Evolutionary conservation across 192 early-diverging fungal genomes (phyloP), one percentile per base, ranked within the genome.

Genomic region (Coemansia sp.): DNA sequence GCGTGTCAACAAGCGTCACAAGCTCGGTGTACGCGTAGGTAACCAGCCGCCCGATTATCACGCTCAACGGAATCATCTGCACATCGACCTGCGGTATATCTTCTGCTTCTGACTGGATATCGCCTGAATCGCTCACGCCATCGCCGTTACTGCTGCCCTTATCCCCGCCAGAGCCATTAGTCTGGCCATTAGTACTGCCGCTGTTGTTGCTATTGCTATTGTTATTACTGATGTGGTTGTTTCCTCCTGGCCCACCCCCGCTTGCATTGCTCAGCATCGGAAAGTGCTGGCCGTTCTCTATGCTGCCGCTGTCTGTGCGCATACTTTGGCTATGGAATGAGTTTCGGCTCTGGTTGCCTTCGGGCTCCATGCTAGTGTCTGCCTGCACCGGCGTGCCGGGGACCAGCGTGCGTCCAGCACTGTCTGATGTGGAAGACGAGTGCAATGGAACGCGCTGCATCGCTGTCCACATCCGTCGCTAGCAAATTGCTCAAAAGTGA

Each of bases 1-100:
- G 63, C 71, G 87, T 87, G 45, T 92, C 89, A 39, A 86, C 87
- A 9, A 90, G 72, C 26, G 85, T 87, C 32, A 86, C 84, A 43
- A 92, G 85, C 62, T 92, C 88, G 12, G 84, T 81, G 66, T 90
- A 88, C n/a, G 87, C 79, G 56, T 86, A 86, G 32, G 87, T 85
- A 56, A 89, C 69, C 63, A 92, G 75, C 41, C 88, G 87, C 49
- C 85, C 84, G 61, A 92, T 72, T 21, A 89, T 79, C 9, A 84
- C 66, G 44, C 86, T 71, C 32, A 92, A 67, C 8, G 86, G 85
- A 19, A 92, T 76, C 89, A 89, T 90, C 32, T 86, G 76, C 50
- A 85, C 86, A 65, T 82, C 78, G 59, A 89, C 86, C 38, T 84
- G 82, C 8, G 88, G 87, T 18, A 92, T 70, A 0, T 85, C 83